Evolutionary conservation across 768 basidiomycete genomes (phyloP).

Genomic region (Tulasnella sp.): DNA sequence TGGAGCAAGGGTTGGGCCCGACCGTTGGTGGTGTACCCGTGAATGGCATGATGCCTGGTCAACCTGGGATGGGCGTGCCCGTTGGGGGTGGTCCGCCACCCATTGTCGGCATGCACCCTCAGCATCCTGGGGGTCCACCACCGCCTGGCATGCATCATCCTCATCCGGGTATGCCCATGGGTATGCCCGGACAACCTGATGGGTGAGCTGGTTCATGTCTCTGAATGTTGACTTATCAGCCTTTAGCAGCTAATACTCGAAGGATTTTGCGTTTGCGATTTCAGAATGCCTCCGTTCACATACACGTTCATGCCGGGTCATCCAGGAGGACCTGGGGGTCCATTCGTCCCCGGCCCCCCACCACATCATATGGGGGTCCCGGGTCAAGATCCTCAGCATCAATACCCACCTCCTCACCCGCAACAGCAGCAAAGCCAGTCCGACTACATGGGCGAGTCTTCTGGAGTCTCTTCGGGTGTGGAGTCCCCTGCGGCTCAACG

Average conservation of each 20-base stretch:
- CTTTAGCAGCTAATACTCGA: no score
- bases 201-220: neutral
- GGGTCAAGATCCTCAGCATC: neutral
- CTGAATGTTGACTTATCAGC: neutral
- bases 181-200: conserved; percentile 7
- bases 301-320: conserved; percentile 11
- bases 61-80: neutral
- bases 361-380: neutral
- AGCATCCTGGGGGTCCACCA: no score
- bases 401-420: conserved; percentile 2
- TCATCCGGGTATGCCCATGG: neutral
- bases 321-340: neutral
- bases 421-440: neutral
- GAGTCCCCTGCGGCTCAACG: neutral
- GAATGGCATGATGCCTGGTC: neutral
- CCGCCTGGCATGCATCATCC: conserved; percentile 7
- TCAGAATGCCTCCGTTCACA: neutral
- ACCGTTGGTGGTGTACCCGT: conserved; percentile 14
- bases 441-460: no score
- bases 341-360: neutral
- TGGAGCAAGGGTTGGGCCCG: neutral
- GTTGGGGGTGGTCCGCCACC: neutral
- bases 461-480: no score
- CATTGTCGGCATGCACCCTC: conserved; percentile 7
- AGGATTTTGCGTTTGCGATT: neutral